phyloP scores from a whole-genome alignment of 2,329 filamentous ascomycete genomes.

The Colletotrichum plurivorum region DNA sequence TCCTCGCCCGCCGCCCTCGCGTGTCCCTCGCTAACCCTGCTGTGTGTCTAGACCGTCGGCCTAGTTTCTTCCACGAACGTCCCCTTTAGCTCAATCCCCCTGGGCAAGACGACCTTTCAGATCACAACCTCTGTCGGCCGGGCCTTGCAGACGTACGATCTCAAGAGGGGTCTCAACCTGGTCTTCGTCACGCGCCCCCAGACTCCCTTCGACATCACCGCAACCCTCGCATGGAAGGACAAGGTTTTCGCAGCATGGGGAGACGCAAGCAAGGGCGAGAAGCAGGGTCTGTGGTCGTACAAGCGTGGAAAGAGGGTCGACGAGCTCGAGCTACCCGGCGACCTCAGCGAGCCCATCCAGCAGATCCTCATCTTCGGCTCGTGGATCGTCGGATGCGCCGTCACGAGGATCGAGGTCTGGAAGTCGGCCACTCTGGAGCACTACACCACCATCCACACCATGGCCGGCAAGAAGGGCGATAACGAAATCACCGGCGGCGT shows the following conservation, averaged over 20 bases:
- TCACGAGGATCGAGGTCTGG: slow-evolving; percentile 88
- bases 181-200: slow-evolving; percentile 94
- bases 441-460: slow-evolving; percentile 84
- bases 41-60: slow-evolving; percentile 79
- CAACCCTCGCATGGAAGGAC: slow-evolving; percentile 89
- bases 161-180: slow-evolving; percentile 89
- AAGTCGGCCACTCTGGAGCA: slow-evolving; percentile 87
- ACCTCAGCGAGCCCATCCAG: slow-evolving; percentile 78
- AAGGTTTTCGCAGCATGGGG: slow-evolving; percentile 93
- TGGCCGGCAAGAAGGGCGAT: slow-evolving; percentile 68
- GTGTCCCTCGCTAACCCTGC: slow-evolving; percentile 14
- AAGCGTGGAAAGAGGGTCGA: slow-evolving; percentile 89
- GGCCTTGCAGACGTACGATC: slow-evolving; percentile 94
- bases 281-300: slow-evolving; percentile 88
- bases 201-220: slow-evolving; percentile 88
- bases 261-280: slow-evolving; percentile 63
- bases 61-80: slow-evolving; percentile 92
- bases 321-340: slow-evolving; percentile 78
- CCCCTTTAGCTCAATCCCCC: slow-evolving; percentile 88
- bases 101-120: slow-evolving; percentile 96
- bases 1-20: background rate
- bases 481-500: slow-evolving; percentile 83
- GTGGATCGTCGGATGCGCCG: slow-evolving; percentile 88
- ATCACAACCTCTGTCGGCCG: slow-evolving; percentile 95
- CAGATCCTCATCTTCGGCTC: slow-evolving; percentile 88